Evolutionary conservation across 2,329 filamentous ascomycete species (phyloP).

Genomic region (Microascus cirrosus): DNA sequence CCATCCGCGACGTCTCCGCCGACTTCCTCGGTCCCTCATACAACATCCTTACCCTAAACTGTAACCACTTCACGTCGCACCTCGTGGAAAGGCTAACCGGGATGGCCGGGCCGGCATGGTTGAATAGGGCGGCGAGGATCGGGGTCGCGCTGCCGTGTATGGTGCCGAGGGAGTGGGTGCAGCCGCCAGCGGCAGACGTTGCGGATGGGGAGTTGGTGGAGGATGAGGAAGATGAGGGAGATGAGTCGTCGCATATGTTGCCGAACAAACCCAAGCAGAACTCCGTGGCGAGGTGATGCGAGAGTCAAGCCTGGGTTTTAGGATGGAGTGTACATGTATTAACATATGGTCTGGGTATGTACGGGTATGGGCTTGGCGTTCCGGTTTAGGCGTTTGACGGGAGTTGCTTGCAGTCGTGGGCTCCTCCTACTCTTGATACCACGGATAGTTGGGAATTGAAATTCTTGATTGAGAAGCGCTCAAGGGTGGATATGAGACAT

Average conservation of each 20-base stretch:
- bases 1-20: slow-evolving; percentile 57
- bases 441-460: not conserved
- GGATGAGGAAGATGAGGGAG: slow-evolving; percentile 41
- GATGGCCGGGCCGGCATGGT: slow-evolving; percentile 58
- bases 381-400: not conserved
- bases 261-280: not conserved
- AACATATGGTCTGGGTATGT: not conserved
- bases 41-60: slow-evolving; percentile 74
- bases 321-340: not conserved
- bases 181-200: slow-evolving; percentile 64
- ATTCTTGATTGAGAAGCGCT: too few relatives aligned
- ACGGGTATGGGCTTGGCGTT: not conserved
- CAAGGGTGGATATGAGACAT: too few relatives aligned
- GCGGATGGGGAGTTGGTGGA: slow-evolving; percentile 60
- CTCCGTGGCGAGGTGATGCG: not conserved
- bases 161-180: slow-evolving; percentile 72
- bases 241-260: slow-evolving; percentile 17
- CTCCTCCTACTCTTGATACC: not conserved
- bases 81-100: slow-evolving; percentile 65
- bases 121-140: slow-evolving; percentile 77
- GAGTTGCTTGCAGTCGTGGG: not conserved
- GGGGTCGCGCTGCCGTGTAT: slow-evolving; percentile 73
- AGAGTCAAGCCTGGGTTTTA: not conserved
- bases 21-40: slow-evolving; percentile 67
- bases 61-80: slow-evolving; percentile 78